phyloP scores from a whole-genome alignment of 306 rosid genomes.

The Cucurbita argyrosperma region DNA sequence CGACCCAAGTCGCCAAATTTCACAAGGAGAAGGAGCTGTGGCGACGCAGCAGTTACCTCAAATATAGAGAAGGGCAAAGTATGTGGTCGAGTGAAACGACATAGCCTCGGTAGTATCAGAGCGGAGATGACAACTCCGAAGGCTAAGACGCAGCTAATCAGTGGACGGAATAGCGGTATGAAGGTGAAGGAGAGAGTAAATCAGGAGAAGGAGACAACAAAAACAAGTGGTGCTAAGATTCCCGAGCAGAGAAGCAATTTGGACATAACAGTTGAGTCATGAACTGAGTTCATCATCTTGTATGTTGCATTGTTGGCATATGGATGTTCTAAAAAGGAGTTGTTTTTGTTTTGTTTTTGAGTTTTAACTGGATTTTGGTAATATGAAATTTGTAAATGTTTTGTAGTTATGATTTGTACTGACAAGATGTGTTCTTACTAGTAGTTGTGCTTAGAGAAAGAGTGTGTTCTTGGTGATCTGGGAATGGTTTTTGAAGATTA shows the following conservation, averaged over 20 bases:
- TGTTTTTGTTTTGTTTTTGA: background rate
- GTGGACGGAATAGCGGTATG: constrained; percentile 18
- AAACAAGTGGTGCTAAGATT: constrained; percentile 29
- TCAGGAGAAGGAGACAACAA: constrained; percentile 28
- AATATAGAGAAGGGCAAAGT: constrained; percentile 13
- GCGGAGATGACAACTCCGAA: constrained; percentile 17
- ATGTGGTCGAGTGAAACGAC: constrained; percentile 39
- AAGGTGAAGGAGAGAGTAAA: constrained; percentile 34
- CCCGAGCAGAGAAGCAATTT: constrained; percentile 35
- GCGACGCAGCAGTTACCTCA: constrained; percentile 44
- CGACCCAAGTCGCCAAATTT: constrained; percentile 88
- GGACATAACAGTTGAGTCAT: constrained; percentile 52
- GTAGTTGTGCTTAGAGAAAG: background rate
- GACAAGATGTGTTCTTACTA: background rate
- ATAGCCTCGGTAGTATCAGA: constrained; percentile 34
- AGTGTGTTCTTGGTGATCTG: background rate
- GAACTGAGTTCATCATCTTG: constrained; percentile 14
- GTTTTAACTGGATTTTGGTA: constrained; percentile 9
- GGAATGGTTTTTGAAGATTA: background rate
- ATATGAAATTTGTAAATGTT: constrained; percentile 10
- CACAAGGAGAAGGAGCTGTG: constrained; percentile 69
- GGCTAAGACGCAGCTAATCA: constrained; percentile 19
- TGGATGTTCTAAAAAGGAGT: constrained; percentile 1
- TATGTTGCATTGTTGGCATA: background rate
- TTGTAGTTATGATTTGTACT: constrained; percentile 1